Evolutionary conservation across 116 monocot genomes (phyloP), one percentile per base, ranked within the genome.

Genomic region (Trichopus zeylanicus): DNA sequence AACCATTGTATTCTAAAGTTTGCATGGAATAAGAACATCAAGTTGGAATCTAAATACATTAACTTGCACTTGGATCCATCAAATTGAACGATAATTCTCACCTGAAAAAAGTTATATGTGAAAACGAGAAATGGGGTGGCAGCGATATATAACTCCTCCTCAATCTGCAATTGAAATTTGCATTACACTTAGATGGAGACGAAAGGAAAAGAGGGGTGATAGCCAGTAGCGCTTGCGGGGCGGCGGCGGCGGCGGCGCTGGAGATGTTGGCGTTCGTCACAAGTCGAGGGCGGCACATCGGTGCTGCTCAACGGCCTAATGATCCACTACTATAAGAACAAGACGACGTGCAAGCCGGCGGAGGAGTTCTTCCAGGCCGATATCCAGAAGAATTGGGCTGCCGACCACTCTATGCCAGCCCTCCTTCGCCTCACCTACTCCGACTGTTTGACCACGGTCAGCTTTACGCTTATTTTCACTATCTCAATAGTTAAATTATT

Each of bases 391-490:
- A 69, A 69, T 8, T 79, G 79, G 79, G 19, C 39, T 32, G 31
- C 27, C 8, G 76, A 84, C 26, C 68, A 15, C 6, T 76, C 76
- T 46, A 64, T 84, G 55, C 55, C 79, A 5, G 73, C 76, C 16
- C 84, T 84, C 24, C 84, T 84, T 16, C 72, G 76, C 13, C 72
- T 84, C 32, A 19, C 64, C 61, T 84, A 84, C 73, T 72, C 84
- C 26, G 84, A 84, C 55, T 84, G 84, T 69, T 30, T 84, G 5
- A 63, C 79, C 24, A 73, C 66, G 62, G 84, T 79, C 58, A 15
- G 27, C 29, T 9, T 0, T 56, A 53, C 29, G 29, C 29, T 3
- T 27, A 26, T 18, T 29, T 28, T 55, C 13, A 7, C 4, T 55
- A 5, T 26, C 12, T 26, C 15, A 10, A 6, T 55, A 1, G 6